These are phyloP conservation scores for Lasiodiplodia hormozganensis DNA, from an alignment of 2,329 filamentous ascomycete genomes.

Conservation along the genomic window DNA sequence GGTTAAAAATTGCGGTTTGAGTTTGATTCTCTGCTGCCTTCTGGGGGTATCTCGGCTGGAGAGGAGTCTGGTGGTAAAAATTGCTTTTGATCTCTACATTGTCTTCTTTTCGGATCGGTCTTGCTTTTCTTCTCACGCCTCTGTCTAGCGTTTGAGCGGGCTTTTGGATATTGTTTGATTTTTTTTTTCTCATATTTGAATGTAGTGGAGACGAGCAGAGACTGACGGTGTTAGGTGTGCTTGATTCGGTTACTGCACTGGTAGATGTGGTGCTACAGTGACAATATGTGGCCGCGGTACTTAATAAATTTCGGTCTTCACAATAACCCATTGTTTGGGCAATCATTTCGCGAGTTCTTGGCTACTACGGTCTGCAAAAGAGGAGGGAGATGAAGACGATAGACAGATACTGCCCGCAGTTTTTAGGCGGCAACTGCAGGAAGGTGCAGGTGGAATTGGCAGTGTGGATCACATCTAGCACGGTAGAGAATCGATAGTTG, in stretches of 20 bases:
- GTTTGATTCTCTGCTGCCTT: not conserved
- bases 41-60: not conserved
- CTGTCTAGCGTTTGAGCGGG: conserved; percentile 23
- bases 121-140: not conserved
- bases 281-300: not conserved
- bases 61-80: conserved; percentile 17
- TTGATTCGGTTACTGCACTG: not conserved
- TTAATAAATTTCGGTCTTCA: conserved; percentile 21
- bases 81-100: not conserved
- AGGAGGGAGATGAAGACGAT: no score
- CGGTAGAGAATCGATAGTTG: no score
- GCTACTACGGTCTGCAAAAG: no score
- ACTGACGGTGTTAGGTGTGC: not conserved
- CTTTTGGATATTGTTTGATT: not conserved
- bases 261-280: conserved; percentile 21
- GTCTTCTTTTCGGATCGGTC: not conserved
- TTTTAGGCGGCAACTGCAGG: no score
- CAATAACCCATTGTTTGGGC: not conserved
- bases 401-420: no score
- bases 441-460: no score
- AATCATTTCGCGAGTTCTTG: not conserved
- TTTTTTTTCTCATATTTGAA: not conserved
- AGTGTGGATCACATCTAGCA: no score
- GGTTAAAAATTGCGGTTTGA: conserved; percentile 1
- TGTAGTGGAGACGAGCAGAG: not conserved